Evolutionary conservation across 768 basidiomycete species (phyloP).

Genomic region (Termitomyces titanicus): DNA sequence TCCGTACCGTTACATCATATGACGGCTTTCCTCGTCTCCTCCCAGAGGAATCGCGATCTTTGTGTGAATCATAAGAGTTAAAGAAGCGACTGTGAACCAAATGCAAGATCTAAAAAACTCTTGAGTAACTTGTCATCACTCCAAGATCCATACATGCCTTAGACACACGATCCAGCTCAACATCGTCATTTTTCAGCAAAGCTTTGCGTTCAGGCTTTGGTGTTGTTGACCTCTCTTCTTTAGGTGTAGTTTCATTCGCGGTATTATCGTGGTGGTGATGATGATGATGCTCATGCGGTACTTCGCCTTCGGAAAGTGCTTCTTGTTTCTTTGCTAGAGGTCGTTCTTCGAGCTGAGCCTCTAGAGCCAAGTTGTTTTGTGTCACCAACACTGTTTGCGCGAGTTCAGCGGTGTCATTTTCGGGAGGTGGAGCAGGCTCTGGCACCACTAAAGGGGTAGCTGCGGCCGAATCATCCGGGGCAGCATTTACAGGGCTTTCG

Average conservation of each 20-base stretch:
- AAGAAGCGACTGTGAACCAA: slow-evolving; percentile 81
- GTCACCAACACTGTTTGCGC: slow-evolving; percentile 55
- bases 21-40: slow-evolving; percentile 24
- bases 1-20: slow-evolving; percentile 80
- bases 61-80: slow-evolving; percentile 50
- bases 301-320: slow-evolving; percentile 51
- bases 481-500: neutral
- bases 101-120: slow-evolving; percentile 59
- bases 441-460: slow-evolving; percentile 16
- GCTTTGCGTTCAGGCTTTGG: slow-evolving; percentile 58
- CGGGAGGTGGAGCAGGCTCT: slow-evolving; percentile 24
- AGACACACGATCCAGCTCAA: slow-evolving; percentile 75
- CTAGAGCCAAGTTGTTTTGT: slow-evolving; percentile 71
- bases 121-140: neutral
- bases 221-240: slow-evolving; percentile 11
- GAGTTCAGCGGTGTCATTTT: slow-evolving; percentile 44
- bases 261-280: slow-evolving; percentile 18
- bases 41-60: slow-evolving; percentile 25
- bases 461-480: neutral
- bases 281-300: slow-evolving; percentile 22
- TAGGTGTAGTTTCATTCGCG: slow-evolving; percentile 14
- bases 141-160: slow-evolving; percentile 43
- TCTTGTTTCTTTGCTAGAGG: slow-evolving; percentile 89
- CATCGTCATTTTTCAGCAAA: slow-evolving; percentile 82
- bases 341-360: slow-evolving; percentile 81